phyloP scores from a whole-genome alignment of 1,139 yeast species.

The Lodderomyces margitis region DNA sequence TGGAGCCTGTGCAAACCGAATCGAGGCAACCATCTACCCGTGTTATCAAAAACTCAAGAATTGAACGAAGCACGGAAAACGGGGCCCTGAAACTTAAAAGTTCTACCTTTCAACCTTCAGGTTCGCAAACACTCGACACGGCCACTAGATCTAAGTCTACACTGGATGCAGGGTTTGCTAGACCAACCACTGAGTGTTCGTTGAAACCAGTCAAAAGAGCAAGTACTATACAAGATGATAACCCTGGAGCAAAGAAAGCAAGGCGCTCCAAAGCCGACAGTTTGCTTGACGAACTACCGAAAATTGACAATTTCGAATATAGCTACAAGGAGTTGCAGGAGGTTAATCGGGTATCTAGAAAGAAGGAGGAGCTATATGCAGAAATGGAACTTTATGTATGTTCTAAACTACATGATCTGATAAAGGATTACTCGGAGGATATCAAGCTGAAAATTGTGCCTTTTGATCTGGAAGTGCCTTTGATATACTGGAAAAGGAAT shows the following conservation, averaged over 20 bases:
- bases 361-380: slow-evolving; percentile 48
- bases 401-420: slow-evolving; percentile 1
- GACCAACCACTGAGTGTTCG: background rate
- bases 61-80: no score
- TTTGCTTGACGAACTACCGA: slow-evolving; percentile 7
- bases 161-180: background rate
- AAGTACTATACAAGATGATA: slow-evolving; percentile 9
- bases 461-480: slow-evolving; percentile 20
- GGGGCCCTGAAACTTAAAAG: background rate
- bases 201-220: slow-evolving; percentile 9
- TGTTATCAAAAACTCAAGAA: no score
- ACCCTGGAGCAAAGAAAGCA: slow-evolving; percentile 3
- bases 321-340: slow-evolving; percentile 39
- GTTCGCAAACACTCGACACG: no score
- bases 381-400: slow-evolving; percentile 48
- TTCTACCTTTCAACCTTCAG: background rate
- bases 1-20: no score
- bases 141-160: slow-evolving; percentile 2
- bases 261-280: slow-evolving; percentile 11
- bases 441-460: slow-evolving; percentile 9
- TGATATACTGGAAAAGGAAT: slow-evolving; percentile 37
- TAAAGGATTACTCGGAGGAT: slow-evolving; percentile 7
- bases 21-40: no score
- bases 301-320: slow-evolving; percentile 14
- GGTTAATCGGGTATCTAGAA: slow-evolving; percentile 48